A percentile compares a stretch with the other conserved stretches of the same genome.
phyloP scores from a whole-genome alignment of 2,329 filamentous ascomycete genomes.

The Leptosphaerulina australis region DNA sequence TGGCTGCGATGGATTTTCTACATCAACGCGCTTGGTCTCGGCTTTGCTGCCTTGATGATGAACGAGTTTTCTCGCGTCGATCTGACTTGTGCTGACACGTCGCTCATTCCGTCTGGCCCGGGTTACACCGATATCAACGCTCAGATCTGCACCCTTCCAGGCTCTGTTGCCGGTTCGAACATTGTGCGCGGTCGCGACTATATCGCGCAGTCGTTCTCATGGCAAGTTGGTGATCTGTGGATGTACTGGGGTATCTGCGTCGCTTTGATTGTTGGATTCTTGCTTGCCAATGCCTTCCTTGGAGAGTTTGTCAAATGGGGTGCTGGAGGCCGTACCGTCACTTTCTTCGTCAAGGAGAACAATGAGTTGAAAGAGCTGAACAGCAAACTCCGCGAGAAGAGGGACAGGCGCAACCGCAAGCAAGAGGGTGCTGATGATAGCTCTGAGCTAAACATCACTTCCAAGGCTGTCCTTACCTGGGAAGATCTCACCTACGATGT shows the following conservation, averaged over 20 bases:
- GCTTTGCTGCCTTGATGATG: conserved; percentile 80
- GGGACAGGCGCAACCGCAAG: conserved; percentile 58
- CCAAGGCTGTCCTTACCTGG: conserved; percentile 64
- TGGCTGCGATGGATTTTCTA: conserved; percentile 89
- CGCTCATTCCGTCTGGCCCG: conserved; percentile 72
- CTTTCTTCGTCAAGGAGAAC: conserved; percentile 74
- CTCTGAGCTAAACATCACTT: conserved; percentile 58
- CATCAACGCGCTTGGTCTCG: conserved; percentile 76
- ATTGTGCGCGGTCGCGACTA: conserved; percentile 71
- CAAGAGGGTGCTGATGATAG: conserved; percentile 50
- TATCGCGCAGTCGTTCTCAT: conserved; percentile 71
- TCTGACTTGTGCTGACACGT: conserved; percentile 70
- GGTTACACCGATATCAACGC: conserved; percentile 73
- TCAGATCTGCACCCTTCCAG: conserved; percentile 81
- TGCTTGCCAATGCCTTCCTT: conserved; percentile 72
- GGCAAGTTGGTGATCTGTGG: conserved; percentile 72
- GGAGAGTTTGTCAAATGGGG: conserved; percentile 81
- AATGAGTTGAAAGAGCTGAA: conserved; percentile 71
- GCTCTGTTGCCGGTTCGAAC: conserved; percentile 69
- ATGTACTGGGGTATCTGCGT: conserved; percentile 69
- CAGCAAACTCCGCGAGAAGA: conserved; percentile 64
- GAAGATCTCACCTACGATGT: conserved; percentile 68
- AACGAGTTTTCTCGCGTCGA: conserved; percentile 79
- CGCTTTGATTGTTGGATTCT: conserved; percentile 75
- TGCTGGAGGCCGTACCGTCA: conserved; percentile 79